A percentile compares a stretch with the other conserved stretches of the same genome.
phyloP scores from a whole-genome alignment of 345 rosid species.

The Kandelia obovata region DNA sequence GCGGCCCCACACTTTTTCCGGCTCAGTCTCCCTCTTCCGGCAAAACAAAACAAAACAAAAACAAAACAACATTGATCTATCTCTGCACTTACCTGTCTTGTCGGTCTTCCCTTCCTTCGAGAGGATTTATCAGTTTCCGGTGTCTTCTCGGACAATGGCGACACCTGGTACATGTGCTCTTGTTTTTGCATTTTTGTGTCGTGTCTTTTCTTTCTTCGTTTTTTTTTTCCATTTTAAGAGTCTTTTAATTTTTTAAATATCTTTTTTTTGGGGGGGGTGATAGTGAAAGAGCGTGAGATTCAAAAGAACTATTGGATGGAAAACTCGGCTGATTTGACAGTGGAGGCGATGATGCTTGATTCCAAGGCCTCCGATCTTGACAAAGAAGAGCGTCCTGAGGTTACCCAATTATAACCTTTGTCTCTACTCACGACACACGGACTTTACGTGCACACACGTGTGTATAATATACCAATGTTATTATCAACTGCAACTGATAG shows the following conservation, averaged over 20 bases:
- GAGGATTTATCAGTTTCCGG: not conserved
- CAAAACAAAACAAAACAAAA: not conserved
- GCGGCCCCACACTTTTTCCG: not conserved
- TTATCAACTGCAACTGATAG: no score
- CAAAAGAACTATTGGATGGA: slow-evolving; percentile 90
- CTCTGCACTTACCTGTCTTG: not conserved
- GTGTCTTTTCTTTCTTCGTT: not conserved
- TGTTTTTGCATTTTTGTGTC: not conserved
- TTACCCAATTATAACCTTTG: slow-evolving; percentile 1
- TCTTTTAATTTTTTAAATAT: not conserved
- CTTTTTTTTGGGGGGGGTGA: not conserved
- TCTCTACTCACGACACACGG: not conserved
- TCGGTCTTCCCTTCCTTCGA: not conserved
- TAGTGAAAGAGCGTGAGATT: slow-evolving; percentile 66
- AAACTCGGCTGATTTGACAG: slow-evolving; percentile 62
- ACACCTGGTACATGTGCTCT: slow-evolving; percentile 26
- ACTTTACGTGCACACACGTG: no score
- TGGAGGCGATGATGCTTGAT: slow-evolving; percentile 97
- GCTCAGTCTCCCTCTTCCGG: not conserved
- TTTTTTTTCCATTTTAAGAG: no score
- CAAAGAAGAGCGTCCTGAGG: slow-evolving; percentile 97
- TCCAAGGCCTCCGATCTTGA: slow-evolving; percentile 89
- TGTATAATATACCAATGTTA: no score
- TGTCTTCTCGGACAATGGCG: slow-evolving; percentile 38
- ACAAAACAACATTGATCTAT: no score